Percentiles rank a stretch among this genome's conserved stretches.
phyloP scores from a whole-genome alignment of 257 asterid species.

The Verbascum thapsus region DNA sequence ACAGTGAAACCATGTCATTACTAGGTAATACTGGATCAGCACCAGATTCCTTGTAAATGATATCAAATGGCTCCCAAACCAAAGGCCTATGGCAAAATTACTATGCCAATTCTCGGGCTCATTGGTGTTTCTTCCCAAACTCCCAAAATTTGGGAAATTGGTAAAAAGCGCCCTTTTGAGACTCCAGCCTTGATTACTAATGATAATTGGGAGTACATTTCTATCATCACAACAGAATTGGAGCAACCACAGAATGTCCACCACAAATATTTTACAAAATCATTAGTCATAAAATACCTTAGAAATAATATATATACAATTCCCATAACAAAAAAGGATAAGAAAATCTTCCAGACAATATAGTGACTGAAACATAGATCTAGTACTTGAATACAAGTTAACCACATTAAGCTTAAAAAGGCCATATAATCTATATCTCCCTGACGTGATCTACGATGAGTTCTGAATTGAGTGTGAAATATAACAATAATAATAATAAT shows the following conservation, averaged over 20 bases:
- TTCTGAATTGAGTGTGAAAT: neutral
- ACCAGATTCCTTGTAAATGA: slow-evolving; percentile 38
- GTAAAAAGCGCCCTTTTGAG: slow-evolving; percentile 65
- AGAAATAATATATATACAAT: too few relatives aligned
- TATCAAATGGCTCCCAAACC: slow-evolving; percentile 70
- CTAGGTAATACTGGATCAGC: neutral
- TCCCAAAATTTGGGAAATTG: slow-evolving; percentile 33
- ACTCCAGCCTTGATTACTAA: slow-evolving; percentile 91
- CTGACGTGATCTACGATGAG: too few relatives aligned
- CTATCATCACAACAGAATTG: slow-evolving; percentile 38
- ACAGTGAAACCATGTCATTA: too few relatives aligned
- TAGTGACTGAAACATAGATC: neutral
- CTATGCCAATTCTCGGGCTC: slow-evolving; percentile 87
- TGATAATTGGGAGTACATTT: slow-evolving; percentile 51
- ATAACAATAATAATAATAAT: neutral
- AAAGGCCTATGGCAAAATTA: slow-evolving; percentile 86
- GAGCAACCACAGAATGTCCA: slow-evolving; percentile 28
- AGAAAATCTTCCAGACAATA: neutral
- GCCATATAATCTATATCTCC: too few relatives aligned
- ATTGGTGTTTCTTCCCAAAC: slow-evolving; percentile 55
- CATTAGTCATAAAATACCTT: neutral
- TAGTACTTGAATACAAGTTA: neutral
- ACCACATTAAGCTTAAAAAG: too few relatives aligned
- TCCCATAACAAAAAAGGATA: neutral
- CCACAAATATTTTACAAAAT: slow-evolving; percentile 1